These are phyloP conservation scores for Monilinia fructigena DNA, from an alignment of 2,329 filamentous ascomycete species.

Conservation along the genomic window DNA sequence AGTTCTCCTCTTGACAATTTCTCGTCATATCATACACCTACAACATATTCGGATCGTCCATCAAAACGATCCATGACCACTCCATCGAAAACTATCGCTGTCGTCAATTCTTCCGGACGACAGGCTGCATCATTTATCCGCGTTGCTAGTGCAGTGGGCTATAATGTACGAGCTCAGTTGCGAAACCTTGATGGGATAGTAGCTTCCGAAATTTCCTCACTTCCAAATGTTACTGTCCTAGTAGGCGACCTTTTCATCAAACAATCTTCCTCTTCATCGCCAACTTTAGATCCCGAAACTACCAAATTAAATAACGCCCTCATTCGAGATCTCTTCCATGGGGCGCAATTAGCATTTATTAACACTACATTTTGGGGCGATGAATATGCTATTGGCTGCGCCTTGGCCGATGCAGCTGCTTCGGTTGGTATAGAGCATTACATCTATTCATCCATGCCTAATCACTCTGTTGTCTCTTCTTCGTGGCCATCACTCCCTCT, in stretches of 20 bases:
- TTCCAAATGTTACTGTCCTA: conserved; percentile 71
- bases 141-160: conserved; percentile 89
- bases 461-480: conserved; percentile 72
- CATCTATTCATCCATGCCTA: conserved; percentile 96
- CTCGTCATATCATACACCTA: conserved; percentile 27
- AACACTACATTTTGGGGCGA: conserved; percentile 98
- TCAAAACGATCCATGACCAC: conserved; percentile 39
- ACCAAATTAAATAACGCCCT: conserved; percentile 69
- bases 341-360: conserved; percentile 88
- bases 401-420: conserved; percentile 85
- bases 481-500: conserved; percentile 80
- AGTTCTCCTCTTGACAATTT: conserved; percentile 26
- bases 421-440: conserved; percentile 83
- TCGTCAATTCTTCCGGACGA: conserved; percentile 93
- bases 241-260: conserved; percentile 60
- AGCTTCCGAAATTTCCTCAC: conserved; percentile 76
- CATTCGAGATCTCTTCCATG: conserved; percentile 76
- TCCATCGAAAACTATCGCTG: conserved; percentile 65
- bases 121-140: conserved; percentile 95
- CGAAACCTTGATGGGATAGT: conserved; percentile 84
- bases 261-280: conserved; percentile 43
- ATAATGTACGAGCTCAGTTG: conserved; percentile 88
- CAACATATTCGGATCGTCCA: conserved; percentile 31
- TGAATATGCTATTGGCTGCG: conserved; percentile 84
- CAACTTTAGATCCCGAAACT: conserved; percentile 63